Evolutionary conservation across 1,284 basidiomycete genomes (phyloP).

Genomic region (Rhodotorula mucilaginosa): DNA sequence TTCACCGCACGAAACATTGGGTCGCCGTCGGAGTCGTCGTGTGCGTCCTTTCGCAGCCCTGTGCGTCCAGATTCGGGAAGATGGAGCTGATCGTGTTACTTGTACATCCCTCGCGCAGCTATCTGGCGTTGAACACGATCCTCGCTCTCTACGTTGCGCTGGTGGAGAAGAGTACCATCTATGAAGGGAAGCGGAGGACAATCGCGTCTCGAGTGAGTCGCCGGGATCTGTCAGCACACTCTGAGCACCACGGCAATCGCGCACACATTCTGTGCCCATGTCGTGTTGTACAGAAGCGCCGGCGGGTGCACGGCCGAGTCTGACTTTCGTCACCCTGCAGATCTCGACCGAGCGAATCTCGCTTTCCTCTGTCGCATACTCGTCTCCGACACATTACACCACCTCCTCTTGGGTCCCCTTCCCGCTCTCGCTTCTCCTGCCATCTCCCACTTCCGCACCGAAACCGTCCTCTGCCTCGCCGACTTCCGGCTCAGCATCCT

Average conservation of each 20-base stretch:
- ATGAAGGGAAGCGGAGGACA: constrained; percentile 76
- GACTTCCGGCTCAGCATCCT: not conserved
- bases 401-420: constrained; percentile 28
- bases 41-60: constrained; percentile 17
- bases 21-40: constrained; percentile 70
- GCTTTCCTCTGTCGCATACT: constrained; percentile 63
- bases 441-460: constrained; percentile 11
- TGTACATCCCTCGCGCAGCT: constrained; percentile 55
- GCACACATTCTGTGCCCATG: no score
- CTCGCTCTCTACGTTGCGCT: constrained; percentile 76
- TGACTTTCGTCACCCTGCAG: constrained; percentile 48
- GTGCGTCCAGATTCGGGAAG: not conserved
- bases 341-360: constrained; percentile 79
- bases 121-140: constrained; percentile 64
- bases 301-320: not conserved
- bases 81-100: not conserved
- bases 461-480: constrained; percentile 14
- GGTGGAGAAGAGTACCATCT: constrained; percentile 73
- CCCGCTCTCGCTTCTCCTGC: constrained; percentile 26
- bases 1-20: constrained; percentile 75
- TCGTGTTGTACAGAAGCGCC: no score
- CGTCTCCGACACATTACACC: constrained; percentile 44
- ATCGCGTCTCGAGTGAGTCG: constrained; percentile 68
- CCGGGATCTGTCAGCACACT: not conserved
- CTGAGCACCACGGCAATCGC: not conserved